A percentile compares a stretch with the other conserved stretches of the same genome.
phyloP scores from a whole-genome alignment of 2,329 filamentous ascomycete genomes.

The Venturia nashicola region DNA sequence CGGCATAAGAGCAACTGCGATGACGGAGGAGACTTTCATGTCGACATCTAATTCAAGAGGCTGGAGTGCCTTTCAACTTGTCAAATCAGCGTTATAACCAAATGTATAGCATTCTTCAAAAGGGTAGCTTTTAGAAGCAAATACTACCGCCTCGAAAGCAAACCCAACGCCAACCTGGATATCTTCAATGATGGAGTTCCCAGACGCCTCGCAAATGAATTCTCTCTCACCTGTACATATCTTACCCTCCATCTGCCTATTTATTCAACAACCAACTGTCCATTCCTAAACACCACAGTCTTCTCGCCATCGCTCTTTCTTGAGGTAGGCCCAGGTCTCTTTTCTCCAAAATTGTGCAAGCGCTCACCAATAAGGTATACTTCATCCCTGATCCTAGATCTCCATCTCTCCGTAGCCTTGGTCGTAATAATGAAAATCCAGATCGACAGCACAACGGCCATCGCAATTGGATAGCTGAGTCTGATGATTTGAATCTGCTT shows the following conservation, averaged over 20 bases:
- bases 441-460: slow-evolving; percentile 32
- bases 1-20: no score
- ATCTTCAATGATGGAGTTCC: background rate
- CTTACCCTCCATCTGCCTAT: background rate
- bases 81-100: no score
- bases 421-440: slow-evolving; percentile 38
- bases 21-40: no score
- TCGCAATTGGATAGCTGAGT: slow-evolving; percentile 60
- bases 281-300: background rate
- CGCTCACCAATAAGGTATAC: slow-evolving; percentile 92
- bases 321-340: slow-evolving; percentile 12
- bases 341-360: slow-evolving; percentile 82
- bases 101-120: no score
- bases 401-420: slow-evolving; percentile 60
- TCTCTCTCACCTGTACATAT: background rate
- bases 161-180: background rate
- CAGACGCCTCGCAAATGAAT: background rate
- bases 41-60: no score
- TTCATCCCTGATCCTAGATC: slow-evolving; percentile 75
- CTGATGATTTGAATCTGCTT: slow-evolving; percentile 34
- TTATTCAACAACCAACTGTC: background rate
- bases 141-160: background rate
- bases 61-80: no score
- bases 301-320: background rate
- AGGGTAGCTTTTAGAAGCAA: background rate